A percentile compares a stretch with the other conserved stretches of the same genome.
Conservation (phyloP, 2,329 filamentous ascomycete species). For the Zopfia rhizophila region DNA sequence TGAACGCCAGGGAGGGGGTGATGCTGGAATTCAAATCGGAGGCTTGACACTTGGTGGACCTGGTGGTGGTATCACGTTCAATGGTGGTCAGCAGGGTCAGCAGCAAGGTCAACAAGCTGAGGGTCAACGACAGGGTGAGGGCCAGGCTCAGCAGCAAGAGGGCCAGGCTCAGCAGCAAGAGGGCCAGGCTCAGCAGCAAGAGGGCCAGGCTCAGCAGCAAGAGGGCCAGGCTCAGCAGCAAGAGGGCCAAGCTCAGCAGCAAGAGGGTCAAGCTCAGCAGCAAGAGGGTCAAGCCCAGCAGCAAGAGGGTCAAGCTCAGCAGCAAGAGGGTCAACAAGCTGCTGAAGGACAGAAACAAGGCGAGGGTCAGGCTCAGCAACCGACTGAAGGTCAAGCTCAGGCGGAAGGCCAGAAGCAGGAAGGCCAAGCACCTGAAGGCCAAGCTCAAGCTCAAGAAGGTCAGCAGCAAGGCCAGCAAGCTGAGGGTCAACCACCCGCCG, state of each 20-base stretch:
- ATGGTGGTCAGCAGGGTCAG: conserved; percentile 25
- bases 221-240: conserved; percentile 3
- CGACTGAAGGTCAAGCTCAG: conserved; percentile 13
- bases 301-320: background rate
- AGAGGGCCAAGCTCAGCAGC: background rate
- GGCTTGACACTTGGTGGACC: conserved; percentile 44
- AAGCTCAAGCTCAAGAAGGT: conserved; percentile 26
- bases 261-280: conserved; percentile 1
- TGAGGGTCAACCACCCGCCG: conserved; percentile 4
- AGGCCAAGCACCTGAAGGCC: conserved; percentile 33
- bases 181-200: background rate
- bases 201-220: conserved; percentile 1
- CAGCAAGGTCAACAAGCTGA: conserved; percentile 14
- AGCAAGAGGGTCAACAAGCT: background rate
- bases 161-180: no score
- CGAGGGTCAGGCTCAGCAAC: no score
- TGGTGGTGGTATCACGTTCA: conserved; percentile 38
- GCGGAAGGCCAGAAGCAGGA: conserved; percentile 34
- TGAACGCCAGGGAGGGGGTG: conserved; percentile 14
- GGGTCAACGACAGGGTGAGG: background rate
- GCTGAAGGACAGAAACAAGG: background rate
- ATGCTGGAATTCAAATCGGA: conserved; percentile 35
- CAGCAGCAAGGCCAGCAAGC: conserved; percentile 21
- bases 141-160: conserved; percentile 1
- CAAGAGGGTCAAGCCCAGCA: conserved; percentile 6